These are phyloP conservation scores for Colletotrichum sp. DNA, from an alignment of 2,329 filamentous ascomycete species.

Conservation along the genomic window DNA sequence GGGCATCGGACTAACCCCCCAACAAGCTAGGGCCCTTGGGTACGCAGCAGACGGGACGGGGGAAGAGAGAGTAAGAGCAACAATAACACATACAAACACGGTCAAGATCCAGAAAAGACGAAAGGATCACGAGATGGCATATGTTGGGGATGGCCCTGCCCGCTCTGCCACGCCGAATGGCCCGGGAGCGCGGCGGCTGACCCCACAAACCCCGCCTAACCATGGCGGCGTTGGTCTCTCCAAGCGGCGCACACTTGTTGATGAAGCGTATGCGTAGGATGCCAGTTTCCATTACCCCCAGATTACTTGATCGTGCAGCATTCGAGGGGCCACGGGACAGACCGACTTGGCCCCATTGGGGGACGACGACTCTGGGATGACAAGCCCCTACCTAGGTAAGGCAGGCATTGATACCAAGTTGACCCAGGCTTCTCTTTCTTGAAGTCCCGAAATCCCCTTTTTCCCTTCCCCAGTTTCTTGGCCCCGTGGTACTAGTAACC, in stretches of 20 bases:
- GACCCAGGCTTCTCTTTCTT: background rate
- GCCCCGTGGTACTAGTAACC: background rate
- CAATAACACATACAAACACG: background rate
- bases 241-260: background rate
- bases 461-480: background rate
- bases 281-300: slow-evolving; percentile 26
- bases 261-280: background rate
- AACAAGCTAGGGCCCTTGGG: background rate
- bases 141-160: slow-evolving; percentile 17
- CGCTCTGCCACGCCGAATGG: slow-evolving; percentile 6
- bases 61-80: background rate
- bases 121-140: slow-evolving; percentile 17
- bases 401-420: background rate
- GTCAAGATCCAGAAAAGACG: background rate
- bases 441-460: background rate
- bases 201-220: slow-evolving; percentile 13
- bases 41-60: background rate
- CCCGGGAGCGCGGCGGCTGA: slow-evolving; percentile 19
- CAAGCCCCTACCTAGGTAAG: background rate
- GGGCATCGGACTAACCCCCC: background rate
- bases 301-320: slow-evolving; percentile 25
- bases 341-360: slow-evolving; percentile 17
- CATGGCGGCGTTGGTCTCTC: background rate
- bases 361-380: background rate
- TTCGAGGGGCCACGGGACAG: slow-evolving; percentile 19